Evolutionary conservation across 768 basidiomycete genomes (phyloP).

Genomic region (Nidularia pulvinata): DNA sequence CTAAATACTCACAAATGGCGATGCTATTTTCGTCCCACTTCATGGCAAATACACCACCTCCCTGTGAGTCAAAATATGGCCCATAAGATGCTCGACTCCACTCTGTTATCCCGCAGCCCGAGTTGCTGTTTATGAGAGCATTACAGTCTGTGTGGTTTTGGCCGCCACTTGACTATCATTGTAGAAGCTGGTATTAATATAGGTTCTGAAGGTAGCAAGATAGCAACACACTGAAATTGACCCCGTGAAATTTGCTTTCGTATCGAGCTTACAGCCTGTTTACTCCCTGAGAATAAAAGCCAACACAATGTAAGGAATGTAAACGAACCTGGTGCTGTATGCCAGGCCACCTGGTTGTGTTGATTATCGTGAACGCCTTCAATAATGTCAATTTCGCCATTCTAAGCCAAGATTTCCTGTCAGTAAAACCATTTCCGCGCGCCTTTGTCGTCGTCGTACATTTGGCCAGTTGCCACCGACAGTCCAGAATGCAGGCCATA

Average conservation of each 20-base stretch:
- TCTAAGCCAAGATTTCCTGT: too few species aligned
- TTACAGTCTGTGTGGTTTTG: constrained; percentile 55
- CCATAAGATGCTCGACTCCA: constrained; percentile 86
- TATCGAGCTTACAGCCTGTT: constrained; percentile 57
- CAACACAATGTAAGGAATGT: background rate
- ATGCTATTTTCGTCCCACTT: constrained; percentile 84
- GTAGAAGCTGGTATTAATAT: background rate
- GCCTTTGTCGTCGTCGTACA: constrained; percentile 50
- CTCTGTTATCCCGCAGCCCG: constrained; percentile 80
- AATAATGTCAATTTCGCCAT: constrained; percentile 65
- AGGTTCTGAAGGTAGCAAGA: background rate
- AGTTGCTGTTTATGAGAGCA: constrained; percentile 50
- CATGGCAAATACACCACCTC: constrained; percentile 89
- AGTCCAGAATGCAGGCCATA: constrained; percentile 88
- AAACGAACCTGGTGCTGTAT: constrained; percentile 34
- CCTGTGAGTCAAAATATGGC: constrained; percentile 73
- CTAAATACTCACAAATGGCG: constrained; percentile 66
- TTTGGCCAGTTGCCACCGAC: constrained; percentile 65
- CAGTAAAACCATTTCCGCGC: too few species aligned
- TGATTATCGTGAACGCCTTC: constrained; percentile 86
- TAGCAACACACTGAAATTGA: constrained; percentile 24
- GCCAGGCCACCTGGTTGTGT: constrained; percentile 86
- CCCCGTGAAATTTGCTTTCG: constrained; percentile 60
- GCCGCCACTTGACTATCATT: constrained; percentile 40
- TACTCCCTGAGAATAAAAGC: too few species aligned